phyloP scores from a whole-genome alignment of 495 filamentous ascomycete species.

The Podospora australis region DNA sequence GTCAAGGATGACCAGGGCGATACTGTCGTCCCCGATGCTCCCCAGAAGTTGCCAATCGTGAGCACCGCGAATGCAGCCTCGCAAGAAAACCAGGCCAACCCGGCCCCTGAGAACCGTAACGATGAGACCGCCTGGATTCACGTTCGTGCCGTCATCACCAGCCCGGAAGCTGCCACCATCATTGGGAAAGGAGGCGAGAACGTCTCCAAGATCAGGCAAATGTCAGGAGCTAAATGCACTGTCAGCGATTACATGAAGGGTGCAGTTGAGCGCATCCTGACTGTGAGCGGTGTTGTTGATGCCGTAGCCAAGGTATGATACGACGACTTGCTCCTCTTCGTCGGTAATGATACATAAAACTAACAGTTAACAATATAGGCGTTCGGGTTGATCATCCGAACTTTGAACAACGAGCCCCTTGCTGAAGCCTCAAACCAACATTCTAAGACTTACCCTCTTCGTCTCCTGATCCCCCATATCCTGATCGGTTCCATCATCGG shows the following conservation, averaged over 20 bases:
- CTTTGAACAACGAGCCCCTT: constrained; percentile 91
- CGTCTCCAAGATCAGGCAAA: constrained; percentile 83
- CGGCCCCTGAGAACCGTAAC: constrained; percentile 36
- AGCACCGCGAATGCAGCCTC: constrained; percentile 42
- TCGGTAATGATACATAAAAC: background rate
- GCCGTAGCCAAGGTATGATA: constrained; percentile 92
- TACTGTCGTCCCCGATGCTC: constrained; percentile 70
- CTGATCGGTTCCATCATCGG: constrained; percentile 98
- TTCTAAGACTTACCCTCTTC: constrained; percentile 95
- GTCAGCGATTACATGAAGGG: constrained; percentile 97
- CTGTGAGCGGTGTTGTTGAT: constrained; percentile 91
- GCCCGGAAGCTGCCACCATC: constrained; percentile 91
- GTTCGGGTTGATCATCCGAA: constrained; percentile 96
- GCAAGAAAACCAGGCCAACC: constrained; percentile 30
- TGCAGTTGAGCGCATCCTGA: constrained; percentile 93
- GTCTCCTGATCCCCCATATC: constrained; percentile 91
- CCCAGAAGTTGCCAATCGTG: constrained; percentile 33
- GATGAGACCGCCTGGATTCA: constrained; percentile 97
- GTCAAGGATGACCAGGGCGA: constrained; percentile 54
- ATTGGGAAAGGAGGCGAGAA: constrained; percentile 99
- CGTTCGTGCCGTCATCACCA: constrained; percentile 91
- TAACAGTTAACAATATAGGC: constrained; percentile 52
- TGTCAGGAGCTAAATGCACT: constrained; percentile 94
- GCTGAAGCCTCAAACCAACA: constrained; percentile 77
- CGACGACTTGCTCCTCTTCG: constrained; percentile 17